These are phyloP conservation scores for Phytophthora nicotianae DNA, from an alignment of 352 stramenopile species.

Conservation along the genomic window DNA sequence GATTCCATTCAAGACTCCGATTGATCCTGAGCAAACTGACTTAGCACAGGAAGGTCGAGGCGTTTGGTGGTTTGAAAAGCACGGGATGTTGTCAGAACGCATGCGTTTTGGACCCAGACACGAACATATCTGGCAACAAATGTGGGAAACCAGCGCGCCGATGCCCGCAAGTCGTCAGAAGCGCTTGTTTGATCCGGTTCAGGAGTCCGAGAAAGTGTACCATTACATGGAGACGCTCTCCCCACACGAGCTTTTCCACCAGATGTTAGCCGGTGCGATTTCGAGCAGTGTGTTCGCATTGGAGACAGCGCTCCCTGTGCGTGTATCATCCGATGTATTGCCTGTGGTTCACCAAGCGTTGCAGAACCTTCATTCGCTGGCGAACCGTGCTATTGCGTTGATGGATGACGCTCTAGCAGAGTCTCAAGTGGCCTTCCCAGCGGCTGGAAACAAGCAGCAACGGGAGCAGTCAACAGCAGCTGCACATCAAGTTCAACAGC, in stretches of 20 bases:
- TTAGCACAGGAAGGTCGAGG: slow-evolving; percentile 51
- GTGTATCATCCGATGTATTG: slow-evolving; percentile 31
- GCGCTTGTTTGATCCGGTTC: slow-evolving; percentile 66
- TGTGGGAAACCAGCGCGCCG: slow-evolving; percentile 64
- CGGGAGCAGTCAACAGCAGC: slow-evolving; percentile 39
- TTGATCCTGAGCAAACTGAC: slow-evolving; percentile 17
- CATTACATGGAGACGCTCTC: slow-evolving; percentile 86
- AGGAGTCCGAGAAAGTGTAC: slow-evolving; percentile 83
- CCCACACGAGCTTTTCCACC: slow-evolving; percentile 78
- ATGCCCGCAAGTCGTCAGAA: slow-evolving; percentile 70
- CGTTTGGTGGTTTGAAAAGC: slow-evolving; percentile 71
- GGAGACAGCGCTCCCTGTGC: slow-evolving; percentile 49
- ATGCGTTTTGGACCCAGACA: slow-evolving; percentile 55
- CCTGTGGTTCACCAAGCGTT: slow-evolving; percentile 47
- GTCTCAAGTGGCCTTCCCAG: slow-evolving; percentile 64
- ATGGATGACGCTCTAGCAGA: slow-evolving; percentile 70
- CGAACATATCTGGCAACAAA: slow-evolving; percentile 74
- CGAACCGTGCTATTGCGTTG: slow-evolving; percentile 55
- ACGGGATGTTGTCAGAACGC: slow-evolving; percentile 75
- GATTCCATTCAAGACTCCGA: slow-evolving; percentile 49
- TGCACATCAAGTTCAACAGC: slow-evolving; percentile 46
- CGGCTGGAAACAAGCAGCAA: slow-evolving; percentile 26
- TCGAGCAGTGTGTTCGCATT: slow-evolving; percentile 63
- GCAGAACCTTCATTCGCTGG: slow-evolving; percentile 36
- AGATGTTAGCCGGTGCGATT: slow-evolving; percentile 74